Conservation (phyloP, 192 early-diverging fungal species). For the Piromyces finnis region DNA sequence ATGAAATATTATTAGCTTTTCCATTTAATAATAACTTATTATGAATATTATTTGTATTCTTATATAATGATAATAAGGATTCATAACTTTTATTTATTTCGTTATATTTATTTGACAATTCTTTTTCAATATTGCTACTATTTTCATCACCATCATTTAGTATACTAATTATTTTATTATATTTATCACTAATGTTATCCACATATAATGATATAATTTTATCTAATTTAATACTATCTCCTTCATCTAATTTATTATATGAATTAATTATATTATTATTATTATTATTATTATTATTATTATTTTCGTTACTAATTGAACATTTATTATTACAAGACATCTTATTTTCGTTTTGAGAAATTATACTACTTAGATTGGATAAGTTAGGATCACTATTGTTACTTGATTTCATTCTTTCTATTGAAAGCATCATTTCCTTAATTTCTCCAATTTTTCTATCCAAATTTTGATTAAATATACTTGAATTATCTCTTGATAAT, state of each 20-base stretch:
- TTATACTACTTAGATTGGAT: no score
- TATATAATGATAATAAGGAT: background rate
- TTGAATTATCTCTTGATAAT: background rate
- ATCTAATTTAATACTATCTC: background rate
- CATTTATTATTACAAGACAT: background rate
- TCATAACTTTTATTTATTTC: background rate
- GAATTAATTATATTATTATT: no score
- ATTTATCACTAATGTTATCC: background rate
- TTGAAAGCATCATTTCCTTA: background rate
- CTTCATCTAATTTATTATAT: background rate
- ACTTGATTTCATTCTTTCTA: background rate
- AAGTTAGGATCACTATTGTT: background rate
- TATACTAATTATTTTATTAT: background rate
- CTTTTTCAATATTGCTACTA: background rate
- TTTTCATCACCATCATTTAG: background rate
- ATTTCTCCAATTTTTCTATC: background rate
- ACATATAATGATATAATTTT: background rate
- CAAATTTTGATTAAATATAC: background rate
- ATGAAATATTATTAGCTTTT: no score
- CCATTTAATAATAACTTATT: no score
- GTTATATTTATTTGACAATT: background rate
- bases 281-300: no score
- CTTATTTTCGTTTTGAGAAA: background rate
- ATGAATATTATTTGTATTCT: background rate
- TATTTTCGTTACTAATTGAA: background rate